Conservation (phyloP, 2,329 filamentous ascomycete species). For the Paracorniculantispora psalliotae region DNA sequence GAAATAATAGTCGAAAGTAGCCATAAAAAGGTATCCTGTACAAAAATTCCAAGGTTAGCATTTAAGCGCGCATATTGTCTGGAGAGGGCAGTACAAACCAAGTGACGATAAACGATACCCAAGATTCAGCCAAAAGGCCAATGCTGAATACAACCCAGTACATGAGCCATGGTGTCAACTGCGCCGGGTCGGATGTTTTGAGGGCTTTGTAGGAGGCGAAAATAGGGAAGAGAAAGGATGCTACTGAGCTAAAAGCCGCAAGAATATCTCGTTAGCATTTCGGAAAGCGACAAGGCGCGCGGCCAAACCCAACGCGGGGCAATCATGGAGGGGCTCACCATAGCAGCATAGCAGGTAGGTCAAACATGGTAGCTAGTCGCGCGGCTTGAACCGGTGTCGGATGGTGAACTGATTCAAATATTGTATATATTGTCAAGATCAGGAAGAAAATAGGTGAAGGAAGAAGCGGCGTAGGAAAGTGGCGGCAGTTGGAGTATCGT, state of each 20-base stretch:
- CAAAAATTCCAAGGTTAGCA: neutral
- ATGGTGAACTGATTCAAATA: too few relatives aligned
- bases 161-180: slow-evolving; percentile 96
- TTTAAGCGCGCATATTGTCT: neutral
- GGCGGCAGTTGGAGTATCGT: neutral
- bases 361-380: slow-evolving; percentile 56
- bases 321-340: slow-evolving; percentile 54
- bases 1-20: slow-evolving; percentile 79
- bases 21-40: slow-evolving; percentile 84
- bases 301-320: slow-evolving; percentile 17
- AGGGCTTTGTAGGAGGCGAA: slow-evolving; percentile 98
- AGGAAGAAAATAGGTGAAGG: neutral
- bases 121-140: slow-evolving; percentile 76
- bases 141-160: slow-evolving; percentile 94
- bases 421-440: neutral
- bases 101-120: slow-evolving; percentile 77
- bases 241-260: slow-evolving; percentile 61
- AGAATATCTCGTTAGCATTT: slow-evolving; percentile 7
- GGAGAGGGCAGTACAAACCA: slow-evolving; percentile 49
- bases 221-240: slow-evolving; percentile 88
- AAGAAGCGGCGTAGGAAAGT: neutral
- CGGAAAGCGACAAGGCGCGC: slow-evolving; percentile 4
- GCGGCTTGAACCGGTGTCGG: neutral
- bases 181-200: slow-evolving; percentile 81
- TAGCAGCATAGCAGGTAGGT: slow-evolving; percentile 70